Conservation (phyloP, 768 basidiomycete species). For the Chiua virens region DNA sequence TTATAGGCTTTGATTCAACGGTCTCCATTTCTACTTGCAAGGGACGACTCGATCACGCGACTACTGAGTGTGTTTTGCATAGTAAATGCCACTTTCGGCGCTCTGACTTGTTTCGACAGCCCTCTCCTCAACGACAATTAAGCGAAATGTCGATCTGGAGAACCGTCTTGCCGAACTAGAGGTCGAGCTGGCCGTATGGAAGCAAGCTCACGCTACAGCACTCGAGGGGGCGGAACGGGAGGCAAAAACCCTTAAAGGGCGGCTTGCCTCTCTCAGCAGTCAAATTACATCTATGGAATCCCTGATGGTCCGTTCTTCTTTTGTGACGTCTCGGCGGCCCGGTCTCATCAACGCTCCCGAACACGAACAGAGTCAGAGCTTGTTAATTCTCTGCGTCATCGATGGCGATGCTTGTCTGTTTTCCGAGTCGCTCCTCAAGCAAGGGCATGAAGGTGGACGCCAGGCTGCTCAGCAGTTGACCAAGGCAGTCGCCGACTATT, state of each 20-base stretch:
- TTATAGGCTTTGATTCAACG: constrained; percentile 18
- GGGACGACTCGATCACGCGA: constrained; percentile 67
- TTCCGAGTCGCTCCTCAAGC: constrained; percentile 52
- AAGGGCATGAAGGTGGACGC: constrained; percentile 65
- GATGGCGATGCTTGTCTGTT: constrained; percentile 75
- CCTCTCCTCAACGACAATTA: constrained; percentile 62
- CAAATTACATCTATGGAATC: constrained; percentile 61
- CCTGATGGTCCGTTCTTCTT: constrained; percentile 37
- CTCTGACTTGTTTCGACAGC: constrained; percentile 38
- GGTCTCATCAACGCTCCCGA: constrained; percentile 4
- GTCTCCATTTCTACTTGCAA: constrained; percentile 30
- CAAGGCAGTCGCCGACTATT: constrained; percentile 65
- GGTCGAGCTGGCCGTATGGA: constrained; percentile 67
- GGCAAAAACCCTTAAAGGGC: constrained; percentile 65
- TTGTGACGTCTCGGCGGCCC: neutral
- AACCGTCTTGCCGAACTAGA: constrained; percentile 66
- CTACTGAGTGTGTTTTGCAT: constrained; percentile 50
- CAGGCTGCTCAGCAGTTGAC: constrained; percentile 64
- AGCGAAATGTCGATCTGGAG: constrained; percentile 64
- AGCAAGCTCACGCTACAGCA: constrained; percentile 63
- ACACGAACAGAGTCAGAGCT: constrained; percentile 51
- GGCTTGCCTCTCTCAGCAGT: constrained; percentile 60
- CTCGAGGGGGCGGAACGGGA: constrained; percentile 65
- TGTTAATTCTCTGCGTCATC: constrained; percentile 72
- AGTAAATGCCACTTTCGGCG: neutral